Evolutionary conservation across 2,329 filamentous ascomycete species (phyloP), one percentile per base, ranked within the genome.

Genomic region (Albophoma yamanashiensis): DNA sequence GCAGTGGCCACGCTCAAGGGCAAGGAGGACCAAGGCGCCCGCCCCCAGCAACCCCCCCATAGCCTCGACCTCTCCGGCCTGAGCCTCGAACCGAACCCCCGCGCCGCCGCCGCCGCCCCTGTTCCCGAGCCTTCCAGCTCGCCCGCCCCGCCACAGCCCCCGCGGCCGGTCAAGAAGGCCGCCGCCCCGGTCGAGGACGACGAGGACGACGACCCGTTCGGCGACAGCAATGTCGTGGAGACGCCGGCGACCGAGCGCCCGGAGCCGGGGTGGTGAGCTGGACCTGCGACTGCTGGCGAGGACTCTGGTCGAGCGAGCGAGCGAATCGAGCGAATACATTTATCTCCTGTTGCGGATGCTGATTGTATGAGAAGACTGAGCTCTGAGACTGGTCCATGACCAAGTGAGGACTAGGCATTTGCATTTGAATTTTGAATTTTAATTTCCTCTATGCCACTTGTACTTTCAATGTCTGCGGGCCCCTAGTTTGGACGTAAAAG

Each of bases 171-270:
- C 25, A 57, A 34, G 5, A 52, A 34, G 47, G 27, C 27, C 27
- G 27, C 15, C 15, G 47, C 27, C 17, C 27, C 47, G 85, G 59
- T 77, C 77, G 39, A 76, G 80, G 62, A 76, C 79, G 81, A 80
- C 20, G 83, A 86, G 15, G 80, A 80, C 3, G 86, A 89, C 9
- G 86, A 89, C n/a, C 92, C 92, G 0, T 96, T 96, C 71, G 90
- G 89, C 4, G 91, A 96, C 71, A 83, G 83, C 50, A 92, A 96
- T 70, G 89, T 86, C 5, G 80, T 90, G 55, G 69, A 73, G 15
- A 73, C 72, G 40, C 72, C 71, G 8, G 62, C 64, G 7, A 53
- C 64, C 25, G 73, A 74, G 61, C 64, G 63, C 57, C 67, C 60
- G 3, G 68, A 72, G 61, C 71, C 71, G 6, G 63, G 62, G 47